phyloP scores from a whole-genome alignment of 2,329 filamentous ascomycete genomes.

The Diaporthe vaccinii region DNA sequence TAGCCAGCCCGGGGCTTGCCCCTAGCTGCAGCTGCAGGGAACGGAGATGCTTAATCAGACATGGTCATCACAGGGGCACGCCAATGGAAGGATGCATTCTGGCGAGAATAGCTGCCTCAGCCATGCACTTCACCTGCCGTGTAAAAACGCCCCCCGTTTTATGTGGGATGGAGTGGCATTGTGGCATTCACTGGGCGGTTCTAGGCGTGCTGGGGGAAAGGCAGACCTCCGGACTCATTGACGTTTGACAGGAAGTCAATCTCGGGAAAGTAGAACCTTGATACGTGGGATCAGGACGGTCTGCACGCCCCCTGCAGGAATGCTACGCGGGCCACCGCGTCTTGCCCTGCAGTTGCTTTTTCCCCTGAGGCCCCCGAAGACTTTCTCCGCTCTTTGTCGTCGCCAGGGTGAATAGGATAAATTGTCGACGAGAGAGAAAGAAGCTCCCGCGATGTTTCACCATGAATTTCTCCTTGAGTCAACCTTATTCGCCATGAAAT shows the following conservation, averaged over 20 bases:
- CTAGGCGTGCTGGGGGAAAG: slow-evolving; percentile 2
- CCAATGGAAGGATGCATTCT: not conserved
- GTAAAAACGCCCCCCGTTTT: not conserved
- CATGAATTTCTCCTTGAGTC: not conserved
- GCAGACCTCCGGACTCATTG: not conserved
- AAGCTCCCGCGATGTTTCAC: slow-evolving; percentile 1
- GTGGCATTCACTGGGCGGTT: not conserved
- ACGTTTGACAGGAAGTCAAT: slow-evolving; percentile 18
- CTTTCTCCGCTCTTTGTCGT: not conserved
- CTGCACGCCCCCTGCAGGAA: slow-evolving; percentile 9
- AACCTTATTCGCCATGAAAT: not conserved
- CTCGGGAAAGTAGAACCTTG: not conserved
- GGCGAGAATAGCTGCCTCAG: not conserved
- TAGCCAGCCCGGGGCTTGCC: not conserved
- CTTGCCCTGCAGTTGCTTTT: not conserved
- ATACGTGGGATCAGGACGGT: not conserved
- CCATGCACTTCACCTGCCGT: not conserved
- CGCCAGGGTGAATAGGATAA: not conserved
- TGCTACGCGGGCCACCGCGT: not conserved
- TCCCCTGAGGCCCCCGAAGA: not conserved
- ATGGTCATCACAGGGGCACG: not conserved
- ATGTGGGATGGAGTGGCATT: not conserved
- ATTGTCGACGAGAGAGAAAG: not conserved
- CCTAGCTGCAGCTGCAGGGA: slow-evolving; percentile 19
- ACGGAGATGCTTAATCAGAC: slow-evolving; percentile 13